Evolutionary conservation across 108 stramenopile genomes (phyloP).

Genomic region (Skeletonema marinoi): DNA sequence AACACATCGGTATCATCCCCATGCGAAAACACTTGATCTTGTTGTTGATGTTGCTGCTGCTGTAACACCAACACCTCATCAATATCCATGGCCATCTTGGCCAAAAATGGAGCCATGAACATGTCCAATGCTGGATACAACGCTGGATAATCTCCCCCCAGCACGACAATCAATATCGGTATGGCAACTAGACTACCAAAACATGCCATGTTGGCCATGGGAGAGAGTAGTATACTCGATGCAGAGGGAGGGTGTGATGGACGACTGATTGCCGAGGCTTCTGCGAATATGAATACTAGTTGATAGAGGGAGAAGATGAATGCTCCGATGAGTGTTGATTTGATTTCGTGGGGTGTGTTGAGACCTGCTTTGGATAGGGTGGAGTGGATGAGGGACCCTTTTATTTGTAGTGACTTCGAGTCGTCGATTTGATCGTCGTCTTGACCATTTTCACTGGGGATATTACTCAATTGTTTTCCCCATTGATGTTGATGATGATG

Average conservation of each 20-base stretch:
- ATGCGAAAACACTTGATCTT: background rate
- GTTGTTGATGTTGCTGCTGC: background rate
- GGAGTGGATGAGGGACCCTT: background rate
- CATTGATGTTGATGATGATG: background rate
- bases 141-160: conserved; percentile 30
- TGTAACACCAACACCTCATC: conserved; percentile 41
- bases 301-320: conserved; percentile 54
- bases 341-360: conserved; percentile 15
- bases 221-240: conserved; percentile 22
- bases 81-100: conserved; percentile 56
- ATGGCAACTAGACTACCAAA: conserved; percentile 19
- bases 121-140: conserved; percentile 57
- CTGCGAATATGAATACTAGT: conserved; percentile 73
- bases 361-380: background rate
- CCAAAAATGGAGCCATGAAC: conserved; percentile 77
- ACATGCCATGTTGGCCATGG: conserved; percentile 41
- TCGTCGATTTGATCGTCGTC: background rate
- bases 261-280: conserved; percentile 66
- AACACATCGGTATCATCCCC: conserved; percentile 51
- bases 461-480: background rate
- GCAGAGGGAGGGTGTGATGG: conserved; percentile 32
- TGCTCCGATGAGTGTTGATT: conserved; percentile 39
- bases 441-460: background rate
- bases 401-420: background rate
- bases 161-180: conserved; percentile 22